Evolutionary conservation across 257 asterid species (phyloP).

Genomic region (Cynanchum wilfordii): DNA sequence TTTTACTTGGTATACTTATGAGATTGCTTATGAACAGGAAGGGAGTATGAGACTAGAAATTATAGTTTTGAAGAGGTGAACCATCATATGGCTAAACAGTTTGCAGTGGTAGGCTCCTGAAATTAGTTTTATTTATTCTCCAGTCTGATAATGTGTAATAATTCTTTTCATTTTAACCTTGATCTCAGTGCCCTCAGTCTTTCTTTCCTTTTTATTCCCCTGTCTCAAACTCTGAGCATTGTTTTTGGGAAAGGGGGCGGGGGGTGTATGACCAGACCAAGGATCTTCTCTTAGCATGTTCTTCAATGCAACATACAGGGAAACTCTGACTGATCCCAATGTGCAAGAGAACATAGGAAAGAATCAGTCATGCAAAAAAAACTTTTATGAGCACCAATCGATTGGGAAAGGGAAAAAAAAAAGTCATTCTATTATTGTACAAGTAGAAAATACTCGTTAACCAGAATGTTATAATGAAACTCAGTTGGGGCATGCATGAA

Average conservation of each 20-base stretch:
- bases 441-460: not conserved
- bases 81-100: slow-evolving; percentile 78
- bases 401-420: not conserved
- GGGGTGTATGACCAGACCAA: not conserved
- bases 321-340: not conserved
- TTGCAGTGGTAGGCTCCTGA: slow-evolving; percentile 62
- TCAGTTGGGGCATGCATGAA: not conserved
- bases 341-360: not conserved
- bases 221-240: not conserved
- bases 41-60: slow-evolving; percentile 95
- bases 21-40: slow-evolving; percentile 47
- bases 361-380: not conserved
- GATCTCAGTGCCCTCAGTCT: not conserved
- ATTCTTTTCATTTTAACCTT: not conserved
- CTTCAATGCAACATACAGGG: not conserved
- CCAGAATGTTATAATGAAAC: not conserved
- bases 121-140: slow-evolving; percentile 14
- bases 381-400: not conserved
- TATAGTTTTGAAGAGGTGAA: slow-evolving; percentile 92
- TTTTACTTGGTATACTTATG: not conserved
- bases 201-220: not conserved
- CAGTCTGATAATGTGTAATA: not conserved
- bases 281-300: not conserved
- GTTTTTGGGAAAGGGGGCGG: not conserved
- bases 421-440: not conserved